Percentiles rank a stretch among this genome's conserved stretches.
phyloP scores from a whole-genome alignment of 1,284 basidiomycete species.

The Crocinoboletus sp. region DNA sequence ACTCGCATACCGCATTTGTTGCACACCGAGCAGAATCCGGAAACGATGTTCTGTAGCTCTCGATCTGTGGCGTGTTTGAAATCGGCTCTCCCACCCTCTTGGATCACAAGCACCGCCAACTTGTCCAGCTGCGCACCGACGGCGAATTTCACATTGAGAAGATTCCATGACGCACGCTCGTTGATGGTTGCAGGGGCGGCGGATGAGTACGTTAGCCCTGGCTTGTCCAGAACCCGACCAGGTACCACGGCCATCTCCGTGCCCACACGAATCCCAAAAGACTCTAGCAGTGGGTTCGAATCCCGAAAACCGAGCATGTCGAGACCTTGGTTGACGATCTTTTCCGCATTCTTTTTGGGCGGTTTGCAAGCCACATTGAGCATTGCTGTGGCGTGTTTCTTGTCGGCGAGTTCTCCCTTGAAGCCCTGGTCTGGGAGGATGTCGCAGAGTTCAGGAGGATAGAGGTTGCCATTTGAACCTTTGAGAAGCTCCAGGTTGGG shows the following conservation, averaged over 20 bases:
- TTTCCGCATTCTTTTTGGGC: conserved; percentile 59
- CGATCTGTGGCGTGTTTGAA: conserved; percentile 43
- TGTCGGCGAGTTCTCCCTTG: conserved; percentile 60
- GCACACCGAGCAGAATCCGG: conserved; percentile 54
- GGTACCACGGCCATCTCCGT: conserved; percentile 69
- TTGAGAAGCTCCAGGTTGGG: conserved; percentile 60
- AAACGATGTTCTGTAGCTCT: conserved; percentile 41
- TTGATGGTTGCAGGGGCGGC: conserved; percentile 40
- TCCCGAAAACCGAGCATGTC: conserved; percentile 55
- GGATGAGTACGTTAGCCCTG: conserved; percentile 52
- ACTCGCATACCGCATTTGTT: conserved; percentile 52
- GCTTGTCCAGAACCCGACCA: conserved; percentile 59
- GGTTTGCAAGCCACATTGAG: conserved; percentile 61
- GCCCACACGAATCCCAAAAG: conserved; percentile 60
- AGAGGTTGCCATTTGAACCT: conserved; percentile 51
- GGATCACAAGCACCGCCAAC: conserved; percentile 63
- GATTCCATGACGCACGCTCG: conserved; percentile 63
- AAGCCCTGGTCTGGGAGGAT: conserved; percentile 67
- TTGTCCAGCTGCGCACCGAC: conserved; percentile 46
- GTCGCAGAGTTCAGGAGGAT: conserved; percentile 68
- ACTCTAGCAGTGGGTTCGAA: conserved; percentile 38
- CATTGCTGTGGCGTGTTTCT: conserved; percentile 63
- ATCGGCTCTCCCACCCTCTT: conserved; percentile 45
- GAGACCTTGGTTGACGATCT: conserved; percentile 56
- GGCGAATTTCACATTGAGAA: conserved; percentile 57